Percentiles rank a stretch among this genome's conserved stretches.
phyloP scores from a whole-genome alignment of 192 early-diverging fungal genomes.

The Funneliformis geosporum region DNA sequence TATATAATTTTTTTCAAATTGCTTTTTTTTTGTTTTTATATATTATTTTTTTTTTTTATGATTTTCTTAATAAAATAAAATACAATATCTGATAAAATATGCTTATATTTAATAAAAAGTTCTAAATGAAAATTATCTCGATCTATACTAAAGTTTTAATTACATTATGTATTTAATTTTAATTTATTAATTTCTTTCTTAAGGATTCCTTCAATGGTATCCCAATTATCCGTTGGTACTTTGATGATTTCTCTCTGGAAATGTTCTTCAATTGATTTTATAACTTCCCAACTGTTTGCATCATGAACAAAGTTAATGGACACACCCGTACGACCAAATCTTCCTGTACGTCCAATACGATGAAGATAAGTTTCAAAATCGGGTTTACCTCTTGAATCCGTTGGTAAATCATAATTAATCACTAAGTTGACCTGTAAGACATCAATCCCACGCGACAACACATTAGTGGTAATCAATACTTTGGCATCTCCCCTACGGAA shows the following conservation, averaged over 20 bases:
- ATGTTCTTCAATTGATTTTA: conserved; percentile 81
- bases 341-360: conserved; percentile 95
- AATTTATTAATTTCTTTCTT: conserved; percentile 66
- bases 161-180: neutral
- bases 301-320: conserved; percentile 96
- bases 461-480: conserved; percentile 96
- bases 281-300: conserved; percentile 67
- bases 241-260: conserved; percentile 78
- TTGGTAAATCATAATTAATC: conserved; percentile 95
- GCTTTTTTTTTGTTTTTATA: no score
- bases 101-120: no score
- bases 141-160: no score
- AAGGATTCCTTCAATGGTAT: conserved; percentile 82
- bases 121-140: no score
- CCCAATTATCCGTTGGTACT: conserved; percentile 81
- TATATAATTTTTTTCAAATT: no score
- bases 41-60: no score
- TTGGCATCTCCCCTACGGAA: conserved; percentile 89
- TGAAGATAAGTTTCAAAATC: conserved; percentile 97
- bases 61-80: no score
- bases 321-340: conserved; percentile 94
- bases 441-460: conserved; percentile 96
- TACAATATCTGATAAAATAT: no score
- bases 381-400: conserved; percentile 61
- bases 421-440: conserved; percentile 94